Evolutionary conservation across 2,329 filamentous ascomycete species (phyloP), one percentile per base, ranked within the genome.

Genomic region (Neonectria sp.): DNA sequence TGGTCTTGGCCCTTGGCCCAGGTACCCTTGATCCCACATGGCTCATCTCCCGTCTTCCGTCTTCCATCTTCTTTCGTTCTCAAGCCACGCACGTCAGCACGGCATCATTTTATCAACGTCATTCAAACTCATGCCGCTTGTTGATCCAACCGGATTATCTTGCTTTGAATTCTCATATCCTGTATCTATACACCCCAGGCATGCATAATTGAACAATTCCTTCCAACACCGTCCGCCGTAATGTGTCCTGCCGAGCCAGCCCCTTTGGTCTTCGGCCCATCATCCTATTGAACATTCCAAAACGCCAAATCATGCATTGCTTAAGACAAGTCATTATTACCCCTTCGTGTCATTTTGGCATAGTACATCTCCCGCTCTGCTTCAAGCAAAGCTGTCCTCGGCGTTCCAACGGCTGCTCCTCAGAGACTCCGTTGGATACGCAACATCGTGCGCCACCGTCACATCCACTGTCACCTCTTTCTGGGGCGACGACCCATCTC

Each of bases 371-470:
- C 46, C 9, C 29, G 25, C 49, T 51, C 25, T 55, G 31, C 61
- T 45, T 82, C 73, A 83, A 25, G 82, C 83, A 78, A 85, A 84
- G 67, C 81, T 84, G 73, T 85, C 81, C 68, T 84, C 82, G 35
- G 78, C 81, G 60, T 77, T 76, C 82, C 82, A 83, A 55, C 78
- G 76, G 40, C 78, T 76, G 43, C 78, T 80, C 63, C 75, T 75
- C 49, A 77, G 35, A 33, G 73, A 74, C 46, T 70, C 69, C 21
- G 52, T 70, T 12, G 52, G 43, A 37, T 64, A 62, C 45, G 64
- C 63, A 45, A 68, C 62, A 57, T 68, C 63, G 49, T 57, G 46
- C 45, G 67, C 60, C 12, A 40, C 21, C 11, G 59, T 60, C 53
- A 31, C 58, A 52, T 72, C 67, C 12, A 40, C 21, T 9, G 60